Evolutionary conservation across 441 rosid genomes (phyloP).

Genomic region (Jatropha multifida): DNA sequence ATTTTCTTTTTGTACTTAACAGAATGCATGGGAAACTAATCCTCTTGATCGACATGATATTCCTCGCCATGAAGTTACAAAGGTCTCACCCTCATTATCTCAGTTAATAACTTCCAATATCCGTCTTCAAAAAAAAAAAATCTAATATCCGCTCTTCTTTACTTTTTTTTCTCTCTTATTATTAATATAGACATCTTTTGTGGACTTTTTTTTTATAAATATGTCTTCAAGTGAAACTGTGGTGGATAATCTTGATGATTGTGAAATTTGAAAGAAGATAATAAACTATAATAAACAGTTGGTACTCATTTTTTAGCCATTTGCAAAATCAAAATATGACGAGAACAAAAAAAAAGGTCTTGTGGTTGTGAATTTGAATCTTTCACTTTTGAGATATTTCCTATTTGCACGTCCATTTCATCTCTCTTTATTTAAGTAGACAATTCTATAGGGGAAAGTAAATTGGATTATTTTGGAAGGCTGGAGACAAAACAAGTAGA

Average conservation of each 20-base stretch:
- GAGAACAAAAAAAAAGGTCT: background rate
- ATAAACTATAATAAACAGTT: background rate
- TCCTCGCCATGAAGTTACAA: conserved; percentile 52
- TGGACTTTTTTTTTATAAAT: background rate
- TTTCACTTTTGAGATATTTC: conserved; percentile 3
- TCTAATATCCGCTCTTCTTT: too few relatives aligned
- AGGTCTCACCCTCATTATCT: conserved; percentile 25
- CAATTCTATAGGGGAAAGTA: background rate
- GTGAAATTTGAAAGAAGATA: background rate
- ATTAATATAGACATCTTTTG: background rate
- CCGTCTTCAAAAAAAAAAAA: background rate
- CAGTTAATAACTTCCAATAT: background rate
- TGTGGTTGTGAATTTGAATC: conserved; percentile 16
- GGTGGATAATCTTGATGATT: background rate
- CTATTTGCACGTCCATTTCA: background rate
- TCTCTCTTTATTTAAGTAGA: background rate
- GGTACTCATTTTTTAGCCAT: too few relatives aligned
- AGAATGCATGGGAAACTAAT: conserved; percentile 41
- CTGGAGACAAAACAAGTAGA: background rate
- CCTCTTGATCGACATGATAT: conserved; percentile 49
- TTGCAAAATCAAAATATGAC: too few relatives aligned
- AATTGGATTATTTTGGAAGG: background rate
- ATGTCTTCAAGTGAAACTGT: background rate
- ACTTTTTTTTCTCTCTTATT: too few relatives aligned
- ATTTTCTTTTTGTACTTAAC: background rate